A percentile compares a stretch with the other conserved stretches of the same genome.
Conservation (phyloP, 441 rosid species). For the Euphorbia neoarborescens region DNA sequence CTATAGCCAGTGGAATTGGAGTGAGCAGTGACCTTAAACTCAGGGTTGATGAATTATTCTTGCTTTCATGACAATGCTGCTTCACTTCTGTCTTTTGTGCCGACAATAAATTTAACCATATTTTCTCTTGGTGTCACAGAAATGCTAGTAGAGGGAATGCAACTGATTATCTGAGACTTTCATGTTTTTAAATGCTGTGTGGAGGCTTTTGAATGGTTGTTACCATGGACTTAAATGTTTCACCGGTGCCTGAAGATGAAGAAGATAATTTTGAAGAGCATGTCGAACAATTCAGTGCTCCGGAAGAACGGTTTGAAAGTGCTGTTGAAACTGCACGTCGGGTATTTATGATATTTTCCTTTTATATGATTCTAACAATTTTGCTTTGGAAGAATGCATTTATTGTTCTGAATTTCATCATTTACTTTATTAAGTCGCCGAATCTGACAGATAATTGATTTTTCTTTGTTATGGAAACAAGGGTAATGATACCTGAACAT, state of each 20-base stretch:
- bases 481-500: not conserved
- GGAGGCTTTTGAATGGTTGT: slow-evolving; percentile 54
- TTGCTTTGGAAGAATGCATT: not conserved
- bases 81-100: slow-evolving; percentile 1
- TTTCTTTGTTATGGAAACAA: not conserved
- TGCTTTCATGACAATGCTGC: slow-evolving; percentile 1
- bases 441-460: not conserved
- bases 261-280: slow-evolving; percentile 68
- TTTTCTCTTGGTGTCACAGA: slow-evolving; percentile 1
- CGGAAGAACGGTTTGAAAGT: slow-evolving; percentile 54
- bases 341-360: slow-evolving; percentile 38
- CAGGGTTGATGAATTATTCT: not conserved
- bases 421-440: not conserved
- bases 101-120: not conserved
- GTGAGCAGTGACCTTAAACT: not conserved
- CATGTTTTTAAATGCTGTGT: slow-evolving; percentile 19
- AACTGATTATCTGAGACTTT: slow-evolving; percentile 20
- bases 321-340: slow-evolving; percentile 71
- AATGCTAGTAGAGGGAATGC: slow-evolving; percentile 3
- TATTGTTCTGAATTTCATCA: not conserved
- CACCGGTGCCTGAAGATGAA: slow-evolving; percentile 92
- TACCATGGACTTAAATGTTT: slow-evolving; percentile 86
- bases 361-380: not conserved
- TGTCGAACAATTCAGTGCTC: slow-evolving; percentile 39
- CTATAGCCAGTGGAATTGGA: not conserved